These are phyloP conservation scores for Butyriboletus loyo DNA, from an alignment of 768 basidiomycete genomes.

Conservation along the genomic window DNA sequence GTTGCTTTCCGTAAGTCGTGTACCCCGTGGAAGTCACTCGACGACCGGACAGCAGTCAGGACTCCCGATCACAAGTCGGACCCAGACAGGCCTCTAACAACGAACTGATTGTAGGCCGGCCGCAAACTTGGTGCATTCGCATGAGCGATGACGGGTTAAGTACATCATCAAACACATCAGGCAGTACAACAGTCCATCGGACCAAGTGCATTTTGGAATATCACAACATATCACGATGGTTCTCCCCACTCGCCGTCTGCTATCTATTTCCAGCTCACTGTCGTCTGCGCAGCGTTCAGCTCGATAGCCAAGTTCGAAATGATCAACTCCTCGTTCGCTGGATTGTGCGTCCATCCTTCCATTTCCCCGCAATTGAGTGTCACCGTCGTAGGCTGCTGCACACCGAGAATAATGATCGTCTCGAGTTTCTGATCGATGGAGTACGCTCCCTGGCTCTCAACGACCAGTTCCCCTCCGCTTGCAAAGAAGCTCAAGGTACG, in stretches of 20 bases:
- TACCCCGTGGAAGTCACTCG: too few species aligned
- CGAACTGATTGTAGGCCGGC: too few species aligned
- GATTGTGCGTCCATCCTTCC: constrained; percentile 40
- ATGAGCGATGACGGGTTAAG: too few species aligned
- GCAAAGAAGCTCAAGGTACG: constrained; percentile 46
- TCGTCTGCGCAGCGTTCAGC: constrained; percentile 38
- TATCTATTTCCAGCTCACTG: constrained; percentile 34
- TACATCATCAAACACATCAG: not conserved
- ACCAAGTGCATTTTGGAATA: not conserved
- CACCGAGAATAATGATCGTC: constrained; percentile 58
- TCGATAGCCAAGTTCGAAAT: constrained; percentile 36
- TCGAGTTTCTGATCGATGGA: constrained; percentile 44
- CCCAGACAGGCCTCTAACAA: too few species aligned
- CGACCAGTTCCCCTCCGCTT: constrained; percentile 31
- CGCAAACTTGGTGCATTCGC: too few species aligned
- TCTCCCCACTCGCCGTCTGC: not conserved
- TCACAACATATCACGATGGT: not conserved
- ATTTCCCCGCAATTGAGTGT: constrained; percentile 36
- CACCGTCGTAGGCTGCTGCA: constrained; percentile 41
- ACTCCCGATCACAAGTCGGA: too few species aligned
- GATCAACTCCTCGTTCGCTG: constrained; percentile 40
- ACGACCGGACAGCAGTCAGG: too few species aligned
- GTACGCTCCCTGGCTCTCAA: constrained; percentile 34
- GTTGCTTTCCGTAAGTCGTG: not conserved
- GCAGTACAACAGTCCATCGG: too few species aligned